Conservation (phyloP, 768 basidiomycete species). For the Aureoboletus auriporus region DNA sequence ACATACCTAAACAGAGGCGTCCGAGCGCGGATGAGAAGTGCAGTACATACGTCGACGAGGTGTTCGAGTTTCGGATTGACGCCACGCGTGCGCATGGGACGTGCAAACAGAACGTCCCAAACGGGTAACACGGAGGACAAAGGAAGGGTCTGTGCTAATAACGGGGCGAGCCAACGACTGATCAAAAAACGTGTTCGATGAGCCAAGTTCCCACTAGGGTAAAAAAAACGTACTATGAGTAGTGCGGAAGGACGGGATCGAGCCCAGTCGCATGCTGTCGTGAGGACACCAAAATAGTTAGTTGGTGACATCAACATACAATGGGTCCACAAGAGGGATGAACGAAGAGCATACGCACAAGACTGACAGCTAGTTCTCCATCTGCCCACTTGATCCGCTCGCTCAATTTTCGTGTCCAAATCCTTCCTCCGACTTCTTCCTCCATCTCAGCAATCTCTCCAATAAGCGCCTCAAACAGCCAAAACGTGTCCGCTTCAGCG, state of each 20-base stretch:
- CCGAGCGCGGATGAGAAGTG: constrained; percentile 61
- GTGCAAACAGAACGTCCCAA: constrained; percentile 73
- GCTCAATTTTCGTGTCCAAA: constrained; percentile 63
- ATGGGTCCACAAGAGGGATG: neutral
- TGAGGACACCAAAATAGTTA: neutral
- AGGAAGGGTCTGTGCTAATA: constrained; percentile 73
- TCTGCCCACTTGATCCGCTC: constrained; percentile 62
- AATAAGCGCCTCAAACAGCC: constrained; percentile 72
- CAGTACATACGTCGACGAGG: constrained; percentile 66
- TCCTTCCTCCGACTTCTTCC: constrained; percentile 55
- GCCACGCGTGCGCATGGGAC: constrained; percentile 49
- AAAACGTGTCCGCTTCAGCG: constrained; percentile 78
- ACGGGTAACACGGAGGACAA: constrained; percentile 51
- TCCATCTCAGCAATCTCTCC: constrained; percentile 74
- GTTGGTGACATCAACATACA: neutral
- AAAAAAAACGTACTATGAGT: constrained; percentile 60
- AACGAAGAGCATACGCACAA: constrained; percentile 39
- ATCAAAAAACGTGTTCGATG: neutral
- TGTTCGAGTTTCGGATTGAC: constrained; percentile 59
- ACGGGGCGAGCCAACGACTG: constrained; percentile 72
- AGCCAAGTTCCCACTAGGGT: neutral
- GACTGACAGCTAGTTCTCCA: constrained; percentile 49
- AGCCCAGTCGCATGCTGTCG: constrained; percentile 58
- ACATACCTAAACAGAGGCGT: constrained; percentile 52
- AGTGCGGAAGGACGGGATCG: constrained; percentile 71